Evolutionary conservation across 352 stramenopile genomes (phyloP).

Genomic region (Phytophthora litchii): DNA sequence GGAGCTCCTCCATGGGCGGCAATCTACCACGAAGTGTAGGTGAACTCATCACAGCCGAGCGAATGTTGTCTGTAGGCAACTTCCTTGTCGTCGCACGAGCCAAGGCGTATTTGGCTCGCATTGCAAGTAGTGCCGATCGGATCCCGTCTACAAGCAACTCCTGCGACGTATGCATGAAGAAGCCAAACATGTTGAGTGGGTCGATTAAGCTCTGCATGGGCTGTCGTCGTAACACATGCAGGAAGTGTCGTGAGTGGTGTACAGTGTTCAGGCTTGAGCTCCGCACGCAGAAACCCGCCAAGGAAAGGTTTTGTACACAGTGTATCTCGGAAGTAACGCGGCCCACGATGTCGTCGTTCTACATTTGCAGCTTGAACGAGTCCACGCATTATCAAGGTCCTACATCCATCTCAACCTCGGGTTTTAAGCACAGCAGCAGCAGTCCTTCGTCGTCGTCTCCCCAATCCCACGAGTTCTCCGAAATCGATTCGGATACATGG

Average conservation of each 20-base stretch:
- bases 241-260: slow-evolving; percentile 52
- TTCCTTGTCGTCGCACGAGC: slow-evolving; percentile 51
- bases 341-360: slow-evolving; percentile 32
- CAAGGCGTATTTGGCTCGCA: slow-evolving; percentile 59
- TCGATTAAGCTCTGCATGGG: slow-evolving; percentile 53
- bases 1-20: slow-evolving; percentile 49
- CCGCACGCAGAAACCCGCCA: slow-evolving; percentile 48
- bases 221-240: slow-evolving; percentile 62
- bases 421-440: slow-evolving; percentile 20
- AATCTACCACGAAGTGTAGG: slow-evolving; percentile 45
- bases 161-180: slow-evolving; percentile 64
- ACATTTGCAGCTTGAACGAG: slow-evolving; percentile 37
- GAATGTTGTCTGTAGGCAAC: slow-evolving; percentile 50
- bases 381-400: slow-evolving; percentile 21
- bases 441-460: slow-evolving; percentile 26
- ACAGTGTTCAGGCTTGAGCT: slow-evolving; percentile 55
- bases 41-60: slow-evolving; percentile 47
- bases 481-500: slow-evolving; percentile 32
- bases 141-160: slow-evolving; percentile 36
- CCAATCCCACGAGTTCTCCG: slow-evolving; percentile 27
- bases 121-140: slow-evolving; percentile 40
- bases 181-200: slow-evolving; percentile 39
- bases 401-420: slow-evolving; percentile 28
- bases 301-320: slow-evolving; percentile 58
- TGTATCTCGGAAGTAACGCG: slow-evolving; percentile 52